Evolutionary conservation across 2,329 filamentous ascomycete species (phyloP).

Genomic region (Onygenales sp.): DNA sequence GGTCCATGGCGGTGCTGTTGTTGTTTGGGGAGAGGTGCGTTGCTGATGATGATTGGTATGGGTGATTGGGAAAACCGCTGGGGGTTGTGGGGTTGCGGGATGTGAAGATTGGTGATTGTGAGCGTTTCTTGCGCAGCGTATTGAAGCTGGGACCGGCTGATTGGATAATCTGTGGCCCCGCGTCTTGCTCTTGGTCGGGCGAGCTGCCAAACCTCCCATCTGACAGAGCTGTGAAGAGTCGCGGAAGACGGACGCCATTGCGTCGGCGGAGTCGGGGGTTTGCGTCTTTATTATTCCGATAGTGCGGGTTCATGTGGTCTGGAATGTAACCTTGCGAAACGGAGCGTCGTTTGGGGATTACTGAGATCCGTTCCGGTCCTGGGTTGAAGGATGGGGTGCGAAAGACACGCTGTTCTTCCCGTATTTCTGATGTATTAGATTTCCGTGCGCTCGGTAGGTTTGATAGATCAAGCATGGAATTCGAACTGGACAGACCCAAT

Average conservation of each 20-base stretch:
- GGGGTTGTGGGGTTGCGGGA: neutral
- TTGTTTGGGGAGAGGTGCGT: constrained; percentile 9
- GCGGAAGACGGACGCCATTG: constrained; percentile 14
- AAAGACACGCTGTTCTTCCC: neutral
- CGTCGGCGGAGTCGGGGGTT: constrained; percentile 11
- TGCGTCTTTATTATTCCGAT: neutral
- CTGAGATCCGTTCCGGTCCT: constrained; percentile 10
- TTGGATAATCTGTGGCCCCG: neutral
- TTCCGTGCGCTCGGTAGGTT: neutral
- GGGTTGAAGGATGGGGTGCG: constrained; percentile 11
- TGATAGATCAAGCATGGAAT: constrained; percentile 3
- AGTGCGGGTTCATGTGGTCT: neutral
- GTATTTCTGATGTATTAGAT: neutral
- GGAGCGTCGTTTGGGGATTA: constrained; percentile 10
- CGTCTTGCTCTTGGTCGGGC: neutral
- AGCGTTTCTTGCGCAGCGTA: neutral
- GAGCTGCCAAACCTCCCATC: neutral
- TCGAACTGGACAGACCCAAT: neutral
- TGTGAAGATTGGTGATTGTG: neutral
- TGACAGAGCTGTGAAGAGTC: constrained; percentile 10
- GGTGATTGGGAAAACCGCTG: neutral
- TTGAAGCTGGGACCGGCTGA: constrained; percentile 12
- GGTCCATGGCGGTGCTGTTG: neutral
- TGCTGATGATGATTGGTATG: constrained; percentile 3
- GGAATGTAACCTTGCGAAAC: constrained; percentile 12